Evolutionary conservation across 768 basidiomycete species (phyloP).

Genomic region (Auricularia auricula-judae): DNA sequence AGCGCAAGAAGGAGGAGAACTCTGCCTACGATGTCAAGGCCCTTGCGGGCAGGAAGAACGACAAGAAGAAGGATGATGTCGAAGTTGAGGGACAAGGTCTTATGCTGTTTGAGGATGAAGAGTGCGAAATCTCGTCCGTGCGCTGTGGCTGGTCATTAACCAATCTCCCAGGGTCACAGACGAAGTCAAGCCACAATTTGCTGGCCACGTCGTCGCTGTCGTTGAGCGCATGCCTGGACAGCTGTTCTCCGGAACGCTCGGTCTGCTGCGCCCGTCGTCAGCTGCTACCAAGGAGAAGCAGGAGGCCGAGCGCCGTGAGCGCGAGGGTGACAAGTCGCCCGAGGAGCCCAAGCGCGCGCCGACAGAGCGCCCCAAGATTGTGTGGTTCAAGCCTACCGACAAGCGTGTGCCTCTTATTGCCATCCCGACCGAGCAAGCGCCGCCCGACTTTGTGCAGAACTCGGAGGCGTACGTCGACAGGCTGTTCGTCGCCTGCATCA

Average conservation of each 20-base stretch:
- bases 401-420: slow-evolving; percentile 98
- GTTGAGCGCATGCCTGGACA: slow-evolving; percentile 99
- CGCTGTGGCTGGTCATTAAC: slow-evolving; percentile 6
- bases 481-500: slow-evolving; percentile 96
- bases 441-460: slow-evolving; percentile 89
- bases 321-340: slow-evolving; percentile 77
- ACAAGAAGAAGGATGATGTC: slow-evolving; percentile 99
- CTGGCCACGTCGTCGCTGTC: slow-evolving; percentile 98
- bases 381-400: slow-evolving; percentile 99
- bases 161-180: slow-evolving; percentile 67
- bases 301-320: slow-evolving; percentile 92
- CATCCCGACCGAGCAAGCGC: slow-evolving; percentile 97
- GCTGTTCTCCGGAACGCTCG: slow-evolving; percentile 93
- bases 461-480: slow-evolving; percentile 83
- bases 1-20: slow-evolving; percentile 99
- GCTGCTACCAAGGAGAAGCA: slow-evolving; percentile 98
- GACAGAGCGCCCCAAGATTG: slow-evolving; percentile 92
- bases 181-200: slow-evolving; percentile 95
- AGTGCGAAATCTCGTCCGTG: slow-evolving; percentile 35
- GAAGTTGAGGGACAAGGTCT: slow-evolving; percentile 98
- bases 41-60: slow-evolving; percentile 70
- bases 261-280: slow-evolving; percentile 87
- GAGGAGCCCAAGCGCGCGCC: slow-evolving; percentile 70
- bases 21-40: slow-evolving; percentile 83
- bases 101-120: slow-evolving; percentile 95